A percentile compares a stretch with the other conserved stretches of the same genome.
Evolutionary conservation across 2,329 filamentous ascomycete species (phyloP).

Genomic region (Pseudocercospora cruenta): DNA sequence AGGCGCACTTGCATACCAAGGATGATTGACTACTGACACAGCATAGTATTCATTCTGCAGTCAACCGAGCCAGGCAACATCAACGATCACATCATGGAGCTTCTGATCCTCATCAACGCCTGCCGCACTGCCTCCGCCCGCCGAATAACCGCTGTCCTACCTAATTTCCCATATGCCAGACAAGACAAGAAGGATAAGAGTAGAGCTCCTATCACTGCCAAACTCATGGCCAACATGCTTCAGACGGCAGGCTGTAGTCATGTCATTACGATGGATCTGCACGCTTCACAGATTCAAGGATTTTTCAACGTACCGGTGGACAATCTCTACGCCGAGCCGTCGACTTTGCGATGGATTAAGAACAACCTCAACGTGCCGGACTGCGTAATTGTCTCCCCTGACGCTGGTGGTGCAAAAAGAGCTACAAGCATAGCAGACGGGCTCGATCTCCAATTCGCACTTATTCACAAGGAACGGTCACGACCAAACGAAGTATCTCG

Average conservation of each 20-base stretch:
- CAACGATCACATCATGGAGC: slow-evolving; percentile 97
- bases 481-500: slow-evolving; percentile 88
- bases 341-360: slow-evolving; percentile 86
- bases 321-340: slow-evolving; percentile 91
- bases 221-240: slow-evolving; percentile 96
- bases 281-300: slow-evolving; percentile 90
- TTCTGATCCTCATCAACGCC: slow-evolving; percentile 97
- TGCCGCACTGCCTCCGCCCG: slow-evolving; percentile 84
- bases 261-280: slow-evolving; percentile 94
- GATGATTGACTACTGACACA: slow-evolving; percentile 11
- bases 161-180: slow-evolving; percentile 93
- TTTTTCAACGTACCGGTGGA: slow-evolving; percentile 87
- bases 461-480: slow-evolving; percentile 95
- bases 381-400: slow-evolving; percentile 91
- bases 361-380: slow-evolving; percentile 81
- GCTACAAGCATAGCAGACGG: slow-evolving; percentile 92
- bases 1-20: neutral
- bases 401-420: slow-evolving; percentile 91
- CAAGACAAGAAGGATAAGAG: slow-evolving; percentile 98
- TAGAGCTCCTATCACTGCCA: slow-evolving; percentile 92
- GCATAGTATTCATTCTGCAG: slow-evolving; percentile 84
- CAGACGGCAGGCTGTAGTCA: slow-evolving; percentile 92
- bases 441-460: slow-evolving; percentile 84
- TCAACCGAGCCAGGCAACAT: slow-evolving; percentile 94
- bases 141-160: slow-evolving; percentile 91